Evolutionary conservation across 495 filamentous ascomycete genomes (phyloP), one percentile per base, ranked within the genome.

Genomic region (Aspergillus coremiiformis): DNA sequence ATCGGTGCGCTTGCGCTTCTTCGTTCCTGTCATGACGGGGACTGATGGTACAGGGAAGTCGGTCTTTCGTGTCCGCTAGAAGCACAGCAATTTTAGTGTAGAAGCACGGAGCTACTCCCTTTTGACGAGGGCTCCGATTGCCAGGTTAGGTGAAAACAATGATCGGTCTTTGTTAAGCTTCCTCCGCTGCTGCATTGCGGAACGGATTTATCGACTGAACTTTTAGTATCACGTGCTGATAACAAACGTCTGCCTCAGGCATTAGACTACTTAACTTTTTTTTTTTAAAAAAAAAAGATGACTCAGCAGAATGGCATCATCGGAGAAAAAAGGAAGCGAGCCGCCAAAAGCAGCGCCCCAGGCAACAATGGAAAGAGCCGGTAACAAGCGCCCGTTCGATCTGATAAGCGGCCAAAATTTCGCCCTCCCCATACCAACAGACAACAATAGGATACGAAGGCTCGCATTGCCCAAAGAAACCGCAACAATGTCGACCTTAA

Each of bases 401-500:
- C 57, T 54, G 58, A 60, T 60, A 60, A 60, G 57, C 57, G 22
- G 50, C 57, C 53, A 55, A 53, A 56, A 54, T 26, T 60, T 60
- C 53, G 57, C 53, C 57, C 30, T 44, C 21, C 47, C 19, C 22
- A 35, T 26, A 12, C 15, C n/a, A n/a, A n/a, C n/a, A n/a, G n/a
- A n/a, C n/a, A n/a, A n/a, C n/a, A n/a, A n/a, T n/a, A n/a, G n/a
- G n/a, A n/a, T n/a, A n/a, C n/a, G n/a, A n/a, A n/a, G n/a, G n/a
- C n/a, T n/a, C n/a, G n/a, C n/a, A n/a, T n/a, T n/a, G n/a, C n/a
- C n/a, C n/a, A n/a, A n/a, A n/a, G 47, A 55, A 46, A 56, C 39
- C 57, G 12, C 3, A 54, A 52, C 52, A 24, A 89, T 89, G 86
- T 87, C 86, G 55, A 78, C 76, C 20, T 76, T 96, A 60, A 77